Conservation (phyloP, 352 stramenopile species). For the Globisporangium apiculatum region DNA sequence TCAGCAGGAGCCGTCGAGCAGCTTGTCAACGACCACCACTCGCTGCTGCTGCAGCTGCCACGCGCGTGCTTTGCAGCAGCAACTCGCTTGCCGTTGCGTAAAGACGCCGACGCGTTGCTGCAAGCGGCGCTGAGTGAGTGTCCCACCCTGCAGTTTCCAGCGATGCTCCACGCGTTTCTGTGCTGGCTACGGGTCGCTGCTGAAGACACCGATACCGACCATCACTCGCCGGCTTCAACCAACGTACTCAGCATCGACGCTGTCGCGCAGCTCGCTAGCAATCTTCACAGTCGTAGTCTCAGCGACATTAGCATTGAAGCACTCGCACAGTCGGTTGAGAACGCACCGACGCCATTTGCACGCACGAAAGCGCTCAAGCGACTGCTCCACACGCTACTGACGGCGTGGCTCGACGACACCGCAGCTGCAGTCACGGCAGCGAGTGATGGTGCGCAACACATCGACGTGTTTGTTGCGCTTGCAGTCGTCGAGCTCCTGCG, state of each 20-base stretch:
- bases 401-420: constrained; percentile 35
- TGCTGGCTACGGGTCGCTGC: neutral
- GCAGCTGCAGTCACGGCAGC: neutral
- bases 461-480: constrained; percentile 33
- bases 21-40: constrained; percentile 2
- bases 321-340: constrained; percentile 19
- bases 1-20: neutral
- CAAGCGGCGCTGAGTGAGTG: constrained; percentile 5
- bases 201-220: too few species aligned
- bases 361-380: constrained; percentile 25
- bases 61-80: constrained; percentile 9
- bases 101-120: constrained; percentile 1
- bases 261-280: neutral
- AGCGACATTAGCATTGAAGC: too few species aligned
- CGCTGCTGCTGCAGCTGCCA: neutral
- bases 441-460: neutral
- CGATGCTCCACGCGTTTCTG: constrained; percentile 14
- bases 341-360: constrained; percentile 19
- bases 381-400: constrained; percentile 24
- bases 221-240: neutral
- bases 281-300: too few species aligned
- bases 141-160: constrained; percentile 1
- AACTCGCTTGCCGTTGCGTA: neutral
- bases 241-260: constrained; percentile 12
- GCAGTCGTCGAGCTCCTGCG: constrained; percentile 43